Evolutionary conservation across 352 stramenopile species (phyloP), one percentile per base, ranked within the genome.

Genomic region (Thalassiosira mediterranea): DNA sequence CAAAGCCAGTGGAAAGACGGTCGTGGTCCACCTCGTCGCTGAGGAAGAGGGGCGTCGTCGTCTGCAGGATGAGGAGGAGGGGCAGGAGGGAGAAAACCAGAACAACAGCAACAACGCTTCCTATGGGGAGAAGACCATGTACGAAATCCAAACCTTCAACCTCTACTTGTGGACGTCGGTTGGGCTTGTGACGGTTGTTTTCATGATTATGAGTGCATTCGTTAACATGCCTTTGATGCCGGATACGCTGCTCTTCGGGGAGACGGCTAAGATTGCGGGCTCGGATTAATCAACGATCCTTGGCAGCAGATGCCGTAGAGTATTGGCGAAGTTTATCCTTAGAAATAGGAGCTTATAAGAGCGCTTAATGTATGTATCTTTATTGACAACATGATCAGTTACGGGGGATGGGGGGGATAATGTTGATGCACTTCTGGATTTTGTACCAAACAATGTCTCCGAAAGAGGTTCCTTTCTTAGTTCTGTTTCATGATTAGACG

Each of bases 131-230:
- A 92, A 90, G 64, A 87, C 81, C 32, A 92, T 92, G 78, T 89
- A 89, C 52, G 84, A 92, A 66, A 92, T 92, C 49, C 87, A 92
- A 72, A 90, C 88, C 28, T 91, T 90, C 80, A 92, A 92, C 63
- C 67, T 91, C 56, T 79, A 88, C 23, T 68, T 87, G 29, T 92
- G 87, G 87, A 90, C 87, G 38, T 56, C 84, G 0, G 51, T 92
- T 32, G 84, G 79, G 54, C 63, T 92, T 34, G 54, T 86, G 49
- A 59, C 73, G 0, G 44, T 84, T 52, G 56, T 92, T 3, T 81
- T 84, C 19, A 88, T 72, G 59, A 81, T 72, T 48, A 77, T 89
- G 31, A 83, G 76, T 67, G 31, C 84, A 1, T 87, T 90, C 48
- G 66, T 90, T 37, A 71, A 73, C 60, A 92, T 92, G 87, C 87